Evolutionary conservation across 2,329 filamentous ascomycete genomes (phyloP).

Genomic region (Pyrenophora seminiperda): DNA sequence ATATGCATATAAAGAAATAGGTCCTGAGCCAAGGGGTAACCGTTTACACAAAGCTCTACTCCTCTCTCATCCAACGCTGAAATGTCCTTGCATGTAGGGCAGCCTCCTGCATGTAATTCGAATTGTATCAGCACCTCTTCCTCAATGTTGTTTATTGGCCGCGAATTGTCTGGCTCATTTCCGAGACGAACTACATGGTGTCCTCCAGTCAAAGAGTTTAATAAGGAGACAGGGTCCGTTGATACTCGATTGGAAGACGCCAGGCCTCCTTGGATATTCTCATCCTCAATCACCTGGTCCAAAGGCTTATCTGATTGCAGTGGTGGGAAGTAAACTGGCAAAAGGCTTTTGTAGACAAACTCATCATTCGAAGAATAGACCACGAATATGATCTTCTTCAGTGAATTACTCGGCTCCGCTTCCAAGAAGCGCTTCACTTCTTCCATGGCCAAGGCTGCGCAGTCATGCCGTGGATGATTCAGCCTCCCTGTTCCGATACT

Average conservation of each 20-base stretch:
- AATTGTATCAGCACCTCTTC: conserved; percentile 30
- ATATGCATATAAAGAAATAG: conserved; percentile 32
- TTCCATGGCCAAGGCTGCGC: conserved; percentile 39
- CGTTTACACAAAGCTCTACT: conserved; percentile 23
- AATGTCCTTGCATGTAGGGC: conserved; percentile 24
- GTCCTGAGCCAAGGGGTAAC: conserved; percentile 27
- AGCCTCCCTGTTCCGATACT: conserved; percentile 41
- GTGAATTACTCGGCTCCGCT: conserved; percentile 18
- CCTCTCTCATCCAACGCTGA: background rate
- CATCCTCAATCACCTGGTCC: too few species aligned
- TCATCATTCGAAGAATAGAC: conserved; percentile 40
- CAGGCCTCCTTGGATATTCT: background rate
- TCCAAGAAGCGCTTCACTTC: conserved; percentile 43
- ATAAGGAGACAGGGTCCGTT: conserved; percentile 22
- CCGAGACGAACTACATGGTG: conserved; percentile 29
- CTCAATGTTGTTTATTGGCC: conserved; percentile 24
- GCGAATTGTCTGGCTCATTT: conserved; percentile 24
- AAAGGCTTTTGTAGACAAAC: conserved; percentile 37
- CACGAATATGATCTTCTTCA: conserved; percentile 41
- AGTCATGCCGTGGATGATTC: conserved; percentile 35
- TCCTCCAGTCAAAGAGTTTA: conserved; percentile 29
- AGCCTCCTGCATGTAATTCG: conserved; percentile 35
- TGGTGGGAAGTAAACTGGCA: conserved; percentile 43
- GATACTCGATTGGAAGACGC: background rate
- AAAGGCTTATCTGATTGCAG: conserved; percentile 8